phyloP scores from a whole-genome alignment of 2,329 filamentous ascomycete genomes.

The Penicillium capsulatum region DNA sequence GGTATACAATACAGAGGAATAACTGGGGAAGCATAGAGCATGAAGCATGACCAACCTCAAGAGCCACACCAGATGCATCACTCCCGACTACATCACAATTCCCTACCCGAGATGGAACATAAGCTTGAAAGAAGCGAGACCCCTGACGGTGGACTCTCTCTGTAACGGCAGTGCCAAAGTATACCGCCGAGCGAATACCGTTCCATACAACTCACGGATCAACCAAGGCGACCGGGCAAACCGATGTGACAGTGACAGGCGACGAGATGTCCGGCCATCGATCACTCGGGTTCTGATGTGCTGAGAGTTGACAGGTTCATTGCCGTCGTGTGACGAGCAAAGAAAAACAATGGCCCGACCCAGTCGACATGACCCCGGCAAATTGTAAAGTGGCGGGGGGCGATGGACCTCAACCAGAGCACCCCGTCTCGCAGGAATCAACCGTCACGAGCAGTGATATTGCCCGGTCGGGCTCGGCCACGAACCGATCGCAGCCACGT shows the following conservation, averaged over 20 bases:
- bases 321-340: slow-evolving; percentile 19
- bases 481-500: slow-evolving; percentile 20
- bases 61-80: too few relatives aligned
- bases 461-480: neutral
- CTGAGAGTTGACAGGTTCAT: slow-evolving; percentile 14
- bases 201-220: slow-evolving; percentile 2
- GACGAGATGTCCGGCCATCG: neutral
- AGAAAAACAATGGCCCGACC: slow-evolving; percentile 2
- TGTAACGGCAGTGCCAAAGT: too few relatives aligned
- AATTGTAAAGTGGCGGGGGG: too few relatives aligned
- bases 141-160: too few relatives aligned
- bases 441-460: slow-evolving; percentile 1
- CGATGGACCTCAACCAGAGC: too few relatives aligned
- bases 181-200: slow-evolving; percentile 1
- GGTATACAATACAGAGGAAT: too few relatives aligned
- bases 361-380: too few relatives aligned
- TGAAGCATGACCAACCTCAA: too few relatives aligned
- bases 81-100: too few relatives aligned
- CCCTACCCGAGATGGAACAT: too few relatives aligned
- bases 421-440: neutral
- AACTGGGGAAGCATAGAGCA: too few relatives aligned
- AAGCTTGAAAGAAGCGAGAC: too few relatives aligned
- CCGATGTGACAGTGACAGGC: slow-evolving; percentile 4
- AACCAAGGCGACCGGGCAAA: slow-evolving; percentile 5
- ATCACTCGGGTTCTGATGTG: slow-evolving; percentile 15